Evolutionary conservation across 768 basidiomycete species (phyloP).

Genomic region (Lentinula edodes): DNA sequence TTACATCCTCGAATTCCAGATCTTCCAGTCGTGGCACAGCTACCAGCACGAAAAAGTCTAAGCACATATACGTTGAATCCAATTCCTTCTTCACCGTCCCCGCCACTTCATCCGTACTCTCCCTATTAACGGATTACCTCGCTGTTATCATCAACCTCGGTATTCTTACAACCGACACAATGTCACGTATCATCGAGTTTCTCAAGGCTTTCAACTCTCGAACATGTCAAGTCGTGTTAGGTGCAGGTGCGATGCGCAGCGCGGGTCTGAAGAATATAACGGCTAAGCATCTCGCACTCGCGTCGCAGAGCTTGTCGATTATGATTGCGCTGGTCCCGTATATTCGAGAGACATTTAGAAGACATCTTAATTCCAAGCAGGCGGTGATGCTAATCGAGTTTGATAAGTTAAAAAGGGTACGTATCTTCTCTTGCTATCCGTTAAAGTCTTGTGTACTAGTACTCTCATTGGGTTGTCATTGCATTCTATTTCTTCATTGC

Average conservation of each 20-base stretch:
- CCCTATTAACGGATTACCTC: slow-evolving; percentile 79
- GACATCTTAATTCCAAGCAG: slow-evolving; percentile 91
- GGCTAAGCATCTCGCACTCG: slow-evolving; percentile 92
- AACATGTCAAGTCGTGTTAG: slow-evolving; percentile 96
- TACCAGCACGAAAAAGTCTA: slow-evolving; percentile 30
- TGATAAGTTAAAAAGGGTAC: slow-evolving; percentile 92
- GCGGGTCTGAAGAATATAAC: slow-evolving; percentile 98
- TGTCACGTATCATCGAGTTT: slow-evolving; percentile 91
- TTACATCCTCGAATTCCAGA: slow-evolving; percentile 17
- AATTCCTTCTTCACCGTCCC: slow-evolving; percentile 79
- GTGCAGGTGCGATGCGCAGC: slow-evolving; percentile 98
- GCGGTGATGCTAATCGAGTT: slow-evolving; percentile 97
- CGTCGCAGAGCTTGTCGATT: slow-evolving; percentile 93
- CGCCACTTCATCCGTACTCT: slow-evolving; percentile 74
- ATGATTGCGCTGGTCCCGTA: slow-evolving; percentile 94
- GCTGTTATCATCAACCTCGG: slow-evolving; percentile 83
- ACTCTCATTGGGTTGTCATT: not conserved
- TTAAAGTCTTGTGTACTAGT: too few species aligned
- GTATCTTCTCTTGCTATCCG: slow-evolving; percentile 20
- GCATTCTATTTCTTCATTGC: not conserved
- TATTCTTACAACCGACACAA: slow-evolving; percentile 90
- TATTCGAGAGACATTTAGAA: slow-evolving; percentile 88
- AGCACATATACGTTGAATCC: slow-evolving; percentile 77
- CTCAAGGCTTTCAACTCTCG: slow-evolving; percentile 97
- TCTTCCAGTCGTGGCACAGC: slow-evolving; percentile 6